phyloP scores from a whole-genome alignment of 441 rosid genomes.

The Cnidoscolus chayamansa region DNA sequence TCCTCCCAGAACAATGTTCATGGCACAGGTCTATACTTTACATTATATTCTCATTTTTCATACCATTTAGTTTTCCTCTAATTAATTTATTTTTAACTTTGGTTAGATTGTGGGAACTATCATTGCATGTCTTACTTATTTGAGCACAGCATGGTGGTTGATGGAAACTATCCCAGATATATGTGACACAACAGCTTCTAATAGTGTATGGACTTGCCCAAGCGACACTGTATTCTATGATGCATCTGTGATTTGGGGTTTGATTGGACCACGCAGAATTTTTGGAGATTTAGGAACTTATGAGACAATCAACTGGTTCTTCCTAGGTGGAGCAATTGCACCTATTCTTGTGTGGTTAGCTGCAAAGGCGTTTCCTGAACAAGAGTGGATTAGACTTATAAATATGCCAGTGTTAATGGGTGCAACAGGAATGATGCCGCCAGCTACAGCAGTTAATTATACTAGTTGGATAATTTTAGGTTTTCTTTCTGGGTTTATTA shows the following conservation, averaged over 20 bases:
- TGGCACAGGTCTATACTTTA: constrained; percentile 62
- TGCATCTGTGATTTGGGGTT: constrained; percentile 93
- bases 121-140: constrained; percentile 70
- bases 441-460: constrained; percentile 93
- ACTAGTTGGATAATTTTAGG: constrained; percentile 84
- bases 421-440: constrained; percentile 85
- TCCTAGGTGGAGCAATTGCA: constrained; percentile 74
- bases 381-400: constrained; percentile 78
- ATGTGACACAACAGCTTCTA: constrained; percentile 58
- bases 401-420: constrained; percentile 90
- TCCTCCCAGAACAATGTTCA: constrained; percentile 92
- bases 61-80: background rate
- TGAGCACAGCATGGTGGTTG: constrained; percentile 94
- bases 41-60: background rate
- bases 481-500: constrained; percentile 76
- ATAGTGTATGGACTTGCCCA: constrained; percentile 89
- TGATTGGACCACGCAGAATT: constrained; percentile 80
- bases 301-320: constrained; percentile 81
- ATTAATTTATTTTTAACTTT: background rate
- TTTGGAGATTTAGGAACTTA: constrained; percentile 79
- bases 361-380: constrained; percentile 61
- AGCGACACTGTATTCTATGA: constrained; percentile 81
- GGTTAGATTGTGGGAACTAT: constrained; percentile 74
- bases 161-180: constrained; percentile 80
- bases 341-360: constrained; percentile 78